Percentiles rank a stretch among this genome's conserved stretches.
phyloP scores from a whole-genome alignment of 2,329 filamentous ascomycete species.

The Calonectria leucothoes region DNA sequence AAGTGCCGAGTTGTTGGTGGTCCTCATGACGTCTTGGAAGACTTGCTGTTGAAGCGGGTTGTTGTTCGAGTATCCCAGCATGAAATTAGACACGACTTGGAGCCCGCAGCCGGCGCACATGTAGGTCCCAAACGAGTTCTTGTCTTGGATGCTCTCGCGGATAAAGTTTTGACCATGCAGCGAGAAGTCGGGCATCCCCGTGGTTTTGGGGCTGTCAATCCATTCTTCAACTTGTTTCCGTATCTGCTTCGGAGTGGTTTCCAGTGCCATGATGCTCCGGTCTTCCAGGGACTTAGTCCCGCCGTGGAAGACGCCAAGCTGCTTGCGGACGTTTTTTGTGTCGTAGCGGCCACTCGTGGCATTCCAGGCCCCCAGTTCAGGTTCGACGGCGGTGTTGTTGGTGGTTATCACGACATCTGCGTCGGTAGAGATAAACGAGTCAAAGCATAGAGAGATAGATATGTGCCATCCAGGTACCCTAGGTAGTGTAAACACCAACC shows the following conservation, averaged over 20 bases:
- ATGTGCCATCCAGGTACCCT: constrained; percentile 1
- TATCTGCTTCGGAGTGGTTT: not conserved
- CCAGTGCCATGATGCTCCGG: not conserved
- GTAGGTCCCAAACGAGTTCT: not conserved
- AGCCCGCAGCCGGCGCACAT: constrained; percentile 9
- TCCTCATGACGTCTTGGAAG: constrained; percentile 4
- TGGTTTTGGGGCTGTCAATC: not conserved
- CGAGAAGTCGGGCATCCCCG: not conserved
- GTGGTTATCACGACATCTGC: not conserved
- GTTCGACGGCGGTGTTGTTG: not conserved
- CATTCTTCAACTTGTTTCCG: not conserved
- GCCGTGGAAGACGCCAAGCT: not conserved
- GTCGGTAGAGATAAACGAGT: constrained; percentile 12
- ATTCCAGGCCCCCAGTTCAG: not conserved
- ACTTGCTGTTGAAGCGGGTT: constrained; percentile 4
- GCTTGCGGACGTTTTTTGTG: not conserved
- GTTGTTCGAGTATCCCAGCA: not conserved
- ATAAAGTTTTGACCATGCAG: constrained; percentile 3
- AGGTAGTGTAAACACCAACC: not conserved
- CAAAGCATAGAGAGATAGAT: constrained; percentile 6
- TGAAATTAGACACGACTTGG: not conserved
- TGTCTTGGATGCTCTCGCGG: not conserved
- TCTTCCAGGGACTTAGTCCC: not conserved
- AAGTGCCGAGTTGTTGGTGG: not conserved
- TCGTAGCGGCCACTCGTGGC: not conserved